These are phyloP conservation scores for Dactylellina cionopaga DNA, from an alignment of 2,329 filamentous ascomycete species.

Conservation along the genomic window DNA sequence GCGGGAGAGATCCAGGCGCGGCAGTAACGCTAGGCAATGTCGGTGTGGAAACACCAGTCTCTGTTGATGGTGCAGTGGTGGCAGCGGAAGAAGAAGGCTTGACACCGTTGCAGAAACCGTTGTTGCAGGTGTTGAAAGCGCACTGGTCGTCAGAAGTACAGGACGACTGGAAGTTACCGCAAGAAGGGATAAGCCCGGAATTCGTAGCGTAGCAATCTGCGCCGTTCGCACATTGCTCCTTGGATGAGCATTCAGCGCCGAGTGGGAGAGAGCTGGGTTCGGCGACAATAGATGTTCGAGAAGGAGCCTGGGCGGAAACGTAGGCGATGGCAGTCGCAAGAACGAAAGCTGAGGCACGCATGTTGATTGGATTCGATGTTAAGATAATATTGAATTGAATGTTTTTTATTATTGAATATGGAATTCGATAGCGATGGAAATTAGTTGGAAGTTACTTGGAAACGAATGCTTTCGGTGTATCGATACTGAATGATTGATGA, in stretches of 20 bases:
- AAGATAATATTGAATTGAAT: too few relatives aligned
- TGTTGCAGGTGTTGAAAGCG: slow-evolving; percentile 15
- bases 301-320: slow-evolving; percentile 15
- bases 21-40: slow-evolving; percentile 5
- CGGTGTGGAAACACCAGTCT: neutral
- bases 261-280: neutral
- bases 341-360: slow-evolving; percentile 8
- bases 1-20: slow-evolving; percentile 6
- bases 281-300: neutral
- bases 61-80: neutral
- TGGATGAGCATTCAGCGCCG: neutral
- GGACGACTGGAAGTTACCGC: neutral
- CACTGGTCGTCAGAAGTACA: slow-evolving; percentile 3
- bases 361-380: too few relatives aligned
- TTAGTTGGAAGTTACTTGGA: slow-evolving; percentile 13
- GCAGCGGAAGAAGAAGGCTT: slow-evolving; percentile 1
- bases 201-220: neutral
- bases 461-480: slow-evolving; percentile 10
- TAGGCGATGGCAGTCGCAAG: slow-evolving; percentile 7
- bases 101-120: slow-evolving; percentile 22
- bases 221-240: neutral
- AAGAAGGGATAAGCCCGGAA: neutral
- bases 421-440: slow-evolving; percentile 3
- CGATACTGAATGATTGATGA: slow-evolving; percentile 13
- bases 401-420: neutral